phyloP scores from a whole-genome alignment of 2,329 filamentous ascomycete species.

The Lachnellula cervina region DNA sequence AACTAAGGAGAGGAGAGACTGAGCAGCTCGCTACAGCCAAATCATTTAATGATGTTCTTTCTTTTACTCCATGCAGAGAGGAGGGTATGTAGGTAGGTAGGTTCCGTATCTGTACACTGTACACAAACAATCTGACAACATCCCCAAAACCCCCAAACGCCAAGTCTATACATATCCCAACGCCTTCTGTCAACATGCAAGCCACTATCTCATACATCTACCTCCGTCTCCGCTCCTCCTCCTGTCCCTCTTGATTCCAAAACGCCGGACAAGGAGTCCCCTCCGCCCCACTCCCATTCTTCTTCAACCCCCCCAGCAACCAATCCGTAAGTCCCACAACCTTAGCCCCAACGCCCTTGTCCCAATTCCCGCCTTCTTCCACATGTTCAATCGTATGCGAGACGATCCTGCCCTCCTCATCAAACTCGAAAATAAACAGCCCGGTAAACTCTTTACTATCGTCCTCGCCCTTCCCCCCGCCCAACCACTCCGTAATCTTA shows the following conservation, averaged over 20 bases:
- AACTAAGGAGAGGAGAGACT: no score
- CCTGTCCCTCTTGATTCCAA: slow-evolving; percentile 6
- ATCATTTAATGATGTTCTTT: no score
- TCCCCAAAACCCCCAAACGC: background rate
- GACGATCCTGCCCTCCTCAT: slow-evolving; percentile 74
- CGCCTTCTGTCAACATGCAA: background rate
- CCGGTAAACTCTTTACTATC: slow-evolving; percentile 78
- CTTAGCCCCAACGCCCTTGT: slow-evolving; percentile 71
- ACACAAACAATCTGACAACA: no score
- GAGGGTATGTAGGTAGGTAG: no score
- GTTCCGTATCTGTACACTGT: no score
- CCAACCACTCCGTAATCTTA: slow-evolving; percentile 44
- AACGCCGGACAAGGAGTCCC: slow-evolving; percentile 30
- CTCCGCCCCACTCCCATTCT: slow-evolving; percentile 27
- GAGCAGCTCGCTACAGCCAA: no score
- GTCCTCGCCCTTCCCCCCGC: slow-evolving; percentile 46
- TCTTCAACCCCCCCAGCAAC: slow-evolving; percentile 75
- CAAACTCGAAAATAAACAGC: slow-evolving; percentile 93
- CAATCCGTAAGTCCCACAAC: slow-evolving; percentile 93
- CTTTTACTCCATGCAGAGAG: no score
- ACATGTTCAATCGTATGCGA: slow-evolving; percentile 94
- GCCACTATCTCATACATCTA: background rate
- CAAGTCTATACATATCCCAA: background rate
- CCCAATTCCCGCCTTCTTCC: slow-evolving; percentile 77
- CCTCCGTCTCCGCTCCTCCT: background rate